phyloP scores from a whole-genome alignment of 768 basidiomycete species.

The Hypsizygus marmoreus region DNA sequence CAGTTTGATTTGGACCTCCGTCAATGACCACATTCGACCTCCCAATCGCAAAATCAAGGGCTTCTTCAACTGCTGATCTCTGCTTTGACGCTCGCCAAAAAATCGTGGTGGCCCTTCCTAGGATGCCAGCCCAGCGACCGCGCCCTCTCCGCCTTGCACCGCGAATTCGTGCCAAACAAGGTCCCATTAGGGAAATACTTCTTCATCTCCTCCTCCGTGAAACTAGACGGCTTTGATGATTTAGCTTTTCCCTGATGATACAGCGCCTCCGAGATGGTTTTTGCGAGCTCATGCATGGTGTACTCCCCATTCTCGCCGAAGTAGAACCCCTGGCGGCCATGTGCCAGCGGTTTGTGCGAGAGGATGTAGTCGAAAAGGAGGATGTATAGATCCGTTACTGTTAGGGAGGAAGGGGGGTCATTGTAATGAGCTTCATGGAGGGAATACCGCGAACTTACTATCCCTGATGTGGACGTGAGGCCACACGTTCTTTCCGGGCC shows the following conservation, averaged over 20 bases:
- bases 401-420: background rate
- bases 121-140: slow-evolving; percentile 56
- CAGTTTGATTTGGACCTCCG: no score
- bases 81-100: slow-evolving; percentile 46
- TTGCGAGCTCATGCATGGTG: slow-evolving; percentile 33
- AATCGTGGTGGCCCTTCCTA: slow-evolving; percentile 46
- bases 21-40: background rate
- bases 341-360: slow-evolving; percentile 31
- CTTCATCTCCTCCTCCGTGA: slow-evolving; percentile 41
- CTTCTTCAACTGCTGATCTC: slow-evolving; percentile 10
- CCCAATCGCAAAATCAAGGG: no score
- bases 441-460: slow-evolving; percentile 1
- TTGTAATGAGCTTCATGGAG: background rate
- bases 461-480: slow-evolving; percentile 44
- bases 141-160: slow-evolving; percentile 43
- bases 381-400: slow-evolving; percentile 49
- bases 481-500: slow-evolving; percentile 56
- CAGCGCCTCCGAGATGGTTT: slow-evolving; percentile 38
- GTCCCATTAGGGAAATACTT: slow-evolving; percentile 40
- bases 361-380: slow-evolving; percentile 41
- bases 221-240: slow-evolving; percentile 43
- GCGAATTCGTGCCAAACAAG: slow-evolving; percentile 42
- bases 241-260: slow-evolving; percentile 33
- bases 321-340: slow-evolving; percentile 49
- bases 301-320: slow-evolving; percentile 54